phyloP scores from a whole-genome alignment of 768 basidiomycete species.

The Russula foetens region DNA sequence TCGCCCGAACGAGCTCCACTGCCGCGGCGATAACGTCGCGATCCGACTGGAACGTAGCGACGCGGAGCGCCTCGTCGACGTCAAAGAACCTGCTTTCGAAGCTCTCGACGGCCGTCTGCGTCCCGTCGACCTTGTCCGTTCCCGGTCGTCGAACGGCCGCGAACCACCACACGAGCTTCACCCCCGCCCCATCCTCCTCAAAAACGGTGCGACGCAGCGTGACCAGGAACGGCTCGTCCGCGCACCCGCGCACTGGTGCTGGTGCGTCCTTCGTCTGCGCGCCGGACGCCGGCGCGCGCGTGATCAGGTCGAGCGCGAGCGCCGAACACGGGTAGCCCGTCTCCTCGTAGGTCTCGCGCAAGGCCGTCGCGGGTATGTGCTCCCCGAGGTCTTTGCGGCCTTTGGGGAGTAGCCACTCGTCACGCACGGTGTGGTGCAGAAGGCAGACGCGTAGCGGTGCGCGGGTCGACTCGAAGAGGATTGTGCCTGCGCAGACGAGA shows the following conservation, averaged over 20 bases:
- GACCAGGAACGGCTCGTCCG: conserved; percentile 32
- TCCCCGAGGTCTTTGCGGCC: conserved; percentile 55
- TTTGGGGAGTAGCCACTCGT: conserved; percentile 44
- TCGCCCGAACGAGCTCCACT: conserved; percentile 3
- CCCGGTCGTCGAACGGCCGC: conserved; percentile 29
- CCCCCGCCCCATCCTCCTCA: conserved; percentile 20
- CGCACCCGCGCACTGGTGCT: conserved; percentile 20
- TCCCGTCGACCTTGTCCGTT: conserved; percentile 22
- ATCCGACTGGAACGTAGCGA: conserved; percentile 10
- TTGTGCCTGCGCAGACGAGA: conserved; percentile 26
- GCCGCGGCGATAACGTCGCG: conserved; percentile 7
- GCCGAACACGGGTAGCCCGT: conserved; percentile 50
- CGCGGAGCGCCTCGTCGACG: not conserved
- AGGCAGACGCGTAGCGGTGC: conserved; percentile 25
- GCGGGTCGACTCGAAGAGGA: conserved; percentile 22
- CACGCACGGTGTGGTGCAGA: conserved; percentile 24
- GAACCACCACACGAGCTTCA: conserved; percentile 49
- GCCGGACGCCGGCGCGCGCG: conserved; percentile 45
- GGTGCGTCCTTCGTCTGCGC: conserved; percentile 29
- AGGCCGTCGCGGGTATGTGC: conserved; percentile 39
- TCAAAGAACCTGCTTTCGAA: conserved; percentile 9
- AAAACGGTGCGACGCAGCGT: conserved; percentile 22
- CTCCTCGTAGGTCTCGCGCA: conserved; percentile 60
- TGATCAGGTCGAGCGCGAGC: conserved; percentile 42
- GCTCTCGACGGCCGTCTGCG: conserved; percentile 24